A percentile compares a stretch with the other conserved stretches of the same genome.
These are phyloP conservation scores for Fusarium napiforme DNA, from an alignment of 2,329 filamentous ascomycete species.

Conservation along the genomic window DNA sequence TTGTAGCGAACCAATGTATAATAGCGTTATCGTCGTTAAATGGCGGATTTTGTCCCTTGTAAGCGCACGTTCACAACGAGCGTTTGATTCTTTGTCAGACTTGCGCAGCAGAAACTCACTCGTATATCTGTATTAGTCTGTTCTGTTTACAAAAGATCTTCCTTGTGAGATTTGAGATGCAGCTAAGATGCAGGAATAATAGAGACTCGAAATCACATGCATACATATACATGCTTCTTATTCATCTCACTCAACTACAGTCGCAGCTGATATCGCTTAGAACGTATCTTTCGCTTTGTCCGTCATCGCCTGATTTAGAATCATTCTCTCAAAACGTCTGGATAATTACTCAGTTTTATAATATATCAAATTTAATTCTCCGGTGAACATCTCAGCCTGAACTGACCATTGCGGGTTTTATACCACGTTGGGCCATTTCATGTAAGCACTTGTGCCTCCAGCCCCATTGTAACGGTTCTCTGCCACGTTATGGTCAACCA, in stretches of 20 bases:
- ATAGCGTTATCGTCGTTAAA: background rate
- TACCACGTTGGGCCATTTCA: constrained; percentile 16
- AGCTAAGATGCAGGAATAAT: background rate
- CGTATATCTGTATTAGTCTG: background rate
- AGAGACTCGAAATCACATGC: background rate
- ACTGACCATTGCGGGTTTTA: constrained; percentile 10
- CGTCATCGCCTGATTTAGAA: background rate
- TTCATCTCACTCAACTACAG: background rate
- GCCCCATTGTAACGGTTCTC: constrained; percentile 19
- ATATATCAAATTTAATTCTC: constrained; percentile 4
- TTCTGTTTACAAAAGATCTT: background rate
- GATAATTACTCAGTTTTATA: background rate
- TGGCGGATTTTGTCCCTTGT: background rate
- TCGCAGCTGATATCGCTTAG: background rate
- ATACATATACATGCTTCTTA: background rate
- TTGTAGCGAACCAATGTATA: background rate
- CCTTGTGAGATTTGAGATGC: background rate
- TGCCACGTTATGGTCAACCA: constrained; percentile 19
- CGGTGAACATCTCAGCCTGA: background rate
- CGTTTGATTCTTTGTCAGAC: background rate
- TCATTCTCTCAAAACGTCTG: background rate
- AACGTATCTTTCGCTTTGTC: background rate
- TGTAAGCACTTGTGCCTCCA: constrained; percentile 27
- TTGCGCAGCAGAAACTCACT: background rate
- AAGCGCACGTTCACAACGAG: background rate